A percentile compares a stretch with the other conserved stretches of the same genome.
Evolutionary conservation across 208 protist genomes (phyloP).

Genomic region (Acanthamoeba culbertsoni): DNA sequence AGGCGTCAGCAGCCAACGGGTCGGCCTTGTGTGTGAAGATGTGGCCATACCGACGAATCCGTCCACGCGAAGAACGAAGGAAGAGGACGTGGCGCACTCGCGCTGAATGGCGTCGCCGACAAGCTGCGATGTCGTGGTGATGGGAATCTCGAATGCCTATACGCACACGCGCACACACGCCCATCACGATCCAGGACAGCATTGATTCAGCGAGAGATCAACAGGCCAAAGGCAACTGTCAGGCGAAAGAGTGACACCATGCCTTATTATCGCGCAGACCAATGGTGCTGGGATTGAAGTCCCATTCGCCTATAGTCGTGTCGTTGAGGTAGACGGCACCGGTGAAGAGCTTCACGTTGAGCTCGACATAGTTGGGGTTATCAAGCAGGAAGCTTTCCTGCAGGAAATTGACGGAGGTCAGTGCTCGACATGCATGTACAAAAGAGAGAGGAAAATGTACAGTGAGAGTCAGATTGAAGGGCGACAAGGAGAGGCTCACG

Average conservation of each 20-base stretch:
- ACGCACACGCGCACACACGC: too few species aligned
- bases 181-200: neutral
- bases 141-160: neutral
- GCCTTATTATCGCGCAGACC: neutral
- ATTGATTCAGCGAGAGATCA: neutral
- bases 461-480: neutral
- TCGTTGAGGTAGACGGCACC: conserved; percentile 19
- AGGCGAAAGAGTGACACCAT: neutral
- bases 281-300: neutral
- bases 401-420: neutral
- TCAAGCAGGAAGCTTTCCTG: neutral
- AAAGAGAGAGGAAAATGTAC: neutral
- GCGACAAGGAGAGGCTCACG: neutral
- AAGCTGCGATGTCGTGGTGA: neutral
- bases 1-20: too few species aligned
- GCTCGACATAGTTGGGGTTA: neutral
- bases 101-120: neutral
- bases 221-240: neutral
- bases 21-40: neutral
- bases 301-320: neutral
- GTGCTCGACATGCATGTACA: neutral
- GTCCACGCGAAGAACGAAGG: neutral
- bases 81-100: neutral
- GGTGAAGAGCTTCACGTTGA: conserved; percentile 20
- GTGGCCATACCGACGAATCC: neutral